A percentile compares a stretch with the other conserved stretches of the same genome.
Evolutionary conservation across 352 stramenopile species (phyloP).

Genomic region (Poterioochromonas sp.): DNA sequence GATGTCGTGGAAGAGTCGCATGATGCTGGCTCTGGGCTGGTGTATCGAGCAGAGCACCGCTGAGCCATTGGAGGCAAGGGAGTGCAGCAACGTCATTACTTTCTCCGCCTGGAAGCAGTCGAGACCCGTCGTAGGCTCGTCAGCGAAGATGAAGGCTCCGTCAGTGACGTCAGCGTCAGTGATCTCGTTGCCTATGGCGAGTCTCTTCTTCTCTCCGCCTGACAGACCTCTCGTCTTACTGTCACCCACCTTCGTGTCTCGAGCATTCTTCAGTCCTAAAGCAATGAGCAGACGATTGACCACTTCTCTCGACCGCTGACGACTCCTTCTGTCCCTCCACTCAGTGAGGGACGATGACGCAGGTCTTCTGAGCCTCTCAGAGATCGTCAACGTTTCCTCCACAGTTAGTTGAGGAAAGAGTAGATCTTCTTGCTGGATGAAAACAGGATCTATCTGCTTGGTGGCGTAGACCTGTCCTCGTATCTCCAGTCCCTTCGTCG

Average conservation of each 20-base stretch:
- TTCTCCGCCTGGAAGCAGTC: conserved; percentile 62
- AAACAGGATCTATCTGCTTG: too few species aligned
- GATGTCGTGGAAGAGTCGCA: conserved; percentile 72
- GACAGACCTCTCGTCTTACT: conserved; percentile 57
- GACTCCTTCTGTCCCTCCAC: conserved; percentile 26
- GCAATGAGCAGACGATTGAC: neutral
- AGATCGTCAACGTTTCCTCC: conserved; percentile 67
- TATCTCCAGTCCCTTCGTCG: neutral
- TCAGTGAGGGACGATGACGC: neutral
- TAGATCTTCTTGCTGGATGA: conserved; percentile 65
- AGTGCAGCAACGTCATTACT: conserved; percentile 69
- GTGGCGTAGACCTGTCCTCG: too few species aligned
- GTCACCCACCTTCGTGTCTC: conserved; percentile 36
- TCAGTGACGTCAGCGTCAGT: conserved; percentile 38
- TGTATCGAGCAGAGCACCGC: conserved; percentile 56
- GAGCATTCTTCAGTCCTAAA: neutral
- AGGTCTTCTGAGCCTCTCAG: conserved; percentile 57
- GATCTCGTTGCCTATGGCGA: conserved; percentile 73
- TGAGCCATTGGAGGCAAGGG: conserved; percentile 61
- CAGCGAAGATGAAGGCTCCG: conserved; percentile 66
- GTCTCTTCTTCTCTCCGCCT: conserved; percentile 73
- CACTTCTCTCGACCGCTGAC: conserved; percentile 33
- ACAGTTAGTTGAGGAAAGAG: conserved; percentile 67
- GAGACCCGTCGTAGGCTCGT: conserved; percentile 62
- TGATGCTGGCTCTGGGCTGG: conserved; percentile 77